Base-by-base conservation (phyloP, 2,329 filamentous ascomycete species). In the Aspergillus pseudoviridinutans region DNA sequence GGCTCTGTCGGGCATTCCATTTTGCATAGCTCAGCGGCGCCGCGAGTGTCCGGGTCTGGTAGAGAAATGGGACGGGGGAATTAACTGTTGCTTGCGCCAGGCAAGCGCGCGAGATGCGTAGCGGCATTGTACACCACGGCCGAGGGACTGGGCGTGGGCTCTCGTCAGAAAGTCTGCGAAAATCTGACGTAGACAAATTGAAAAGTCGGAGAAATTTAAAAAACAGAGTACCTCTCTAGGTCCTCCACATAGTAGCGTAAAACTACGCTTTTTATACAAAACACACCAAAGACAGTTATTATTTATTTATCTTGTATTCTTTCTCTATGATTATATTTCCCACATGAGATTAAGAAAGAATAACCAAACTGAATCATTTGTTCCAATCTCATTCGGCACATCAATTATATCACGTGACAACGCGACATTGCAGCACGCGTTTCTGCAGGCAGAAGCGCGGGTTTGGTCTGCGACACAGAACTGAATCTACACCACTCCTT, bases 31-130 rank as follows among this genome's bases (percentile, higher is more conserved):
- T 59, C 49, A 55, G 49, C 28, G 66, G 55, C 14, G 58, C 55
- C 4, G 60, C 58, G 32, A 88, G 80, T 0, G 88, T 90, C 58
- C 82, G 78, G 4, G 89, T 91, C 62, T 89, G 87, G 68, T 91
- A 91, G 6, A 92, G 79, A 57, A 91, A 91, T 0, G 87, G 86
- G 4, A 86, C 74, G 14, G 85, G 72, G 6, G 83, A 66, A 38
- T 60, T 63, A 12, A 62, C 61, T 51, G 59, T 58, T 54, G 59
- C 55, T 56, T 69, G 60, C 58, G 64, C 57, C 42, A 70, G 62
- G 64, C 74, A 65, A 61, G 68, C 52, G 64, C 66, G 65, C 64
- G 66, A 69, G 66, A 71, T 63, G 68, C 57, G 60, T 53, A 58
- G 51, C 55, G 68, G 66, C 73, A 74, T 74, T 10, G 41, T 47